Evolutionary conservation across 257 asterid genomes (phyloP), one percentile per base, ranked within the genome.

Genomic region (Solanum etuberosum): DNA sequence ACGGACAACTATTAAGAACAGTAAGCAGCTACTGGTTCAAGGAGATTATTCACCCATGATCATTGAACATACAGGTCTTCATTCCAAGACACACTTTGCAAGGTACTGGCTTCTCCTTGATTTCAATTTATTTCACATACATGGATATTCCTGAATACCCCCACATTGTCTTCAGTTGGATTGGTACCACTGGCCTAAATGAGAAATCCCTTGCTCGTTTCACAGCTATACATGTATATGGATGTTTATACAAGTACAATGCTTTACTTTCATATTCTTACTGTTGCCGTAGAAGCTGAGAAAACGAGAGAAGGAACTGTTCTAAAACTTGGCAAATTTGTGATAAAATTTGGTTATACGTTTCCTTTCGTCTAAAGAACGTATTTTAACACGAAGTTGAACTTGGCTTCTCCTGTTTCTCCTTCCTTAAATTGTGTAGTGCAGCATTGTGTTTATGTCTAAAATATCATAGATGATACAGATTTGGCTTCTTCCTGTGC

Each of bases 41-140:
- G 15, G 61, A 77, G 25, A 76, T 42, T 12, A 25, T n/a, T 77
- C 23, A 14, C 61, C 35, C 37, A 7, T 42, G 61, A 77, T 42
- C 46, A 20, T 29, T 80, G 67, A 27, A 46, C 85, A 46, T 80
- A 46, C 29, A 27, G 9, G 18, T 46, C 67, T 68, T 42, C 11
- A 23, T 61, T 84, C 34, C 7, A 63, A 86, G 74, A n/a, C 81
- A 83, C 35, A 71, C 20, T n/a, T 18, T 31, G 38, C 48, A 34
- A 42, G 83, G 89, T 83, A 32, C 59, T 83, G 80, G 77, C 73
- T 84, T 67, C 87, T 85, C 85, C 77, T 61, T 73, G 85, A 72
- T 86, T 83, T 71, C 74, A 80, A 85, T 78, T 37, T 7, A 14
- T 46, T 40, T 38, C 67, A n/a, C 61, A 71, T 54, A 59, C 42